phyloP scores from a whole-genome alignment of 441 rosid genomes.

The Populus tomentosa region DNA sequence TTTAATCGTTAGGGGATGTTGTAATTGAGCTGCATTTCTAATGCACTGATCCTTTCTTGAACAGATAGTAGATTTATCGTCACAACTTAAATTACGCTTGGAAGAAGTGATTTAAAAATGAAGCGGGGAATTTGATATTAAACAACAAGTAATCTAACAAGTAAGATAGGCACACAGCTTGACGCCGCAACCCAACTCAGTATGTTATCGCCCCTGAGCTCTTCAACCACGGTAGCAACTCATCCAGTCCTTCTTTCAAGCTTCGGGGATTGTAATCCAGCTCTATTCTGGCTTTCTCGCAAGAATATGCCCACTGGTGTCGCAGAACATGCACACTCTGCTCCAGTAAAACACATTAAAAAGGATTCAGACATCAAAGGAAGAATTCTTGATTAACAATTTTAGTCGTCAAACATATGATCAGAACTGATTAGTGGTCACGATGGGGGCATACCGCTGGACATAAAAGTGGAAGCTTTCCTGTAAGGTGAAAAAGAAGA shows the following conservation, averaged over 20 bases:
- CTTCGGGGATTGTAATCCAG: constrained; percentile 70
- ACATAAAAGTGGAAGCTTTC: constrained; percentile 81
- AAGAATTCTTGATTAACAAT: neutral
- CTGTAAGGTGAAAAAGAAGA: constrained; percentile 54
- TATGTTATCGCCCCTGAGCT: constrained; percentile 50
- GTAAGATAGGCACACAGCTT: neutral
- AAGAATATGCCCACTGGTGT: constrained; percentile 86
- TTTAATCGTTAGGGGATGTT: neutral
- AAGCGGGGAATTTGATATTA: neutral
- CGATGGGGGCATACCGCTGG: constrained; percentile 22
- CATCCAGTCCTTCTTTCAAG: constrained; percentile 75
- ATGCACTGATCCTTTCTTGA: neutral
- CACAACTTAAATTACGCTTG: neutral
- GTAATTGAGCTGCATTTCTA: neutral
- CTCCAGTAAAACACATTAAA: constrained; percentile 13
- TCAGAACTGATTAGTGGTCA: neutral
- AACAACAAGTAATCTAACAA: no score
- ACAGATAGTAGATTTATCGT: neutral
- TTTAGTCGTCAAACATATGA: neutral
- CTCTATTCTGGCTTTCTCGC: constrained; percentile 74
- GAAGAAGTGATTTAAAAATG: neutral
- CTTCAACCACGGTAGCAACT: constrained; percentile 78
- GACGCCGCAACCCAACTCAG: constrained; percentile 21
- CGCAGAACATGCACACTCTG: constrained; percentile 66
- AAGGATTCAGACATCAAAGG: neutral